These are phyloP conservation scores for Chlamydomonas sp. DNA, from an alignment of 139 green algal genomes.

Conservation along the genomic window DNA sequence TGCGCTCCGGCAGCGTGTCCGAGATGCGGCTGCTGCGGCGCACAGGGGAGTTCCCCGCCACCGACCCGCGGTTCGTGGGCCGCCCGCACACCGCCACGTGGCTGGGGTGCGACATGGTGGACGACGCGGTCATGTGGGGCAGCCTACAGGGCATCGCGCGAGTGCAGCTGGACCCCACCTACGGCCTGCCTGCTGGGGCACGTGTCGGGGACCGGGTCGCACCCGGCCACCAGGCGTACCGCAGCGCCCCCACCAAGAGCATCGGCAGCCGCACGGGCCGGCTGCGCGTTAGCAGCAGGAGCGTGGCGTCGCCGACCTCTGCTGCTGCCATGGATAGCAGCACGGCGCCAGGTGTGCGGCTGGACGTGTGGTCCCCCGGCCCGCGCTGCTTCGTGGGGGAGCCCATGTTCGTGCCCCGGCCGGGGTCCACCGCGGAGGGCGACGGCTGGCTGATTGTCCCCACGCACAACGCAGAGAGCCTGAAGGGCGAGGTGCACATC, in stretches of 20 bases:
- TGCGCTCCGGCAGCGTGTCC: slow-evolving; percentile 10
- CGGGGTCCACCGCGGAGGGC: slow-evolving; percentile 53
- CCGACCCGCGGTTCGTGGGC: slow-evolving; percentile 31
- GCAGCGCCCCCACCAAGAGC: no score
- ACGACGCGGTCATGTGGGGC: slow-evolving; percentile 49
- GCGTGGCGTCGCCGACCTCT: background rate
- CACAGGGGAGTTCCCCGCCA: slow-evolving; percentile 68
- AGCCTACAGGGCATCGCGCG: slow-evolving; percentile 21
- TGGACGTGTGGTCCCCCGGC: slow-evolving; percentile 52
- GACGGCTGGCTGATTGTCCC: slow-evolving; percentile 79
- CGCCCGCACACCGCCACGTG: slow-evolving; percentile 55
- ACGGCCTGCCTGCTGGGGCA: background rate
- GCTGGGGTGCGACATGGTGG: slow-evolving; percentile 53
- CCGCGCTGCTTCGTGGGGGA: slow-evolving; percentile 64
- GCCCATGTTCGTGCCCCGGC: slow-evolving; percentile 75
- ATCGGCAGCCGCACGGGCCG: background rate
- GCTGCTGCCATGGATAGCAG: background rate
- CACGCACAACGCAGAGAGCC: slow-evolving; percentile 64
- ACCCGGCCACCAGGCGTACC: no score
- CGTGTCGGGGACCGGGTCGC: background rate
- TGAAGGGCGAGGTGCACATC: slow-evolving; percentile 51
- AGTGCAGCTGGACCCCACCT: slow-evolving; percentile 29
- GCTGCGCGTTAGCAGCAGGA: background rate
- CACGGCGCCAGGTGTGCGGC: background rate
- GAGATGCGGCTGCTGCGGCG: slow-evolving; percentile 40